Base-by-base conservation (phyloP, 139 green algal genomes). In the Deuterostichococcus epilithicus region DNA sequence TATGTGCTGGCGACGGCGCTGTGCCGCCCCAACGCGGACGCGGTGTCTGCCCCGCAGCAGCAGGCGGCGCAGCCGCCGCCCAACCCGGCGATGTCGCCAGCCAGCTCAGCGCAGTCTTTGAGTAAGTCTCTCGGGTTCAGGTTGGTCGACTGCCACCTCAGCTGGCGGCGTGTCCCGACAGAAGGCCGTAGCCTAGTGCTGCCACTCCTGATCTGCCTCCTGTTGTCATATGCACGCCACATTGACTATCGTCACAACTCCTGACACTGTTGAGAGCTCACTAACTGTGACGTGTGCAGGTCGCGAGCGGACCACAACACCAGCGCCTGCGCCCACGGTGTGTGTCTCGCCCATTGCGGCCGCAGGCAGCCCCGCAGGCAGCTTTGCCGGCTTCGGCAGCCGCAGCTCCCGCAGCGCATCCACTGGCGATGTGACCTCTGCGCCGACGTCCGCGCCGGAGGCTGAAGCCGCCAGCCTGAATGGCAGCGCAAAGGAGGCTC, bases 1-100 rank as follows among this genome's bases (percentile, higher is more conserved):
- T 98, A 98, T 81, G 82, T 74, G 15, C 80, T 98, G 18, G 82
- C 88, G 37, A 76, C 85, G 0, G 75, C 71, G 22, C 45, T 84
- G 30, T 97, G 91, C 86, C 72, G 76, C 52, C 52, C 52, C 42
- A 52, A 13, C 13, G 42, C 42, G 42, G 42, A 8, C 13, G 42
- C 42, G 42, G 10, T 5, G 52, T n/a, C 52, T 28, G 13, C 3
- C 18, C 52, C 52, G 52, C 52, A 5, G 52, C 52, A 23, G 52
- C 52, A 63, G 52, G 18, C 52, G 5, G 52, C 28, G 13, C 52
- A 30, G 52, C 28, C 52, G 52, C 52, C 52, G 52, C 18, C 52
- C 52, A 28, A 20, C 13, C 28, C 52, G 20, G 3, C 28, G 13
- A 13, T 63, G 52, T 63, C 52, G 52, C 52, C 52, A 20, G 52